Evolutionary conservation across 2,329 filamentous ascomycete genomes (phyloP).

Genomic region (Apiospora arundinis): DNA sequence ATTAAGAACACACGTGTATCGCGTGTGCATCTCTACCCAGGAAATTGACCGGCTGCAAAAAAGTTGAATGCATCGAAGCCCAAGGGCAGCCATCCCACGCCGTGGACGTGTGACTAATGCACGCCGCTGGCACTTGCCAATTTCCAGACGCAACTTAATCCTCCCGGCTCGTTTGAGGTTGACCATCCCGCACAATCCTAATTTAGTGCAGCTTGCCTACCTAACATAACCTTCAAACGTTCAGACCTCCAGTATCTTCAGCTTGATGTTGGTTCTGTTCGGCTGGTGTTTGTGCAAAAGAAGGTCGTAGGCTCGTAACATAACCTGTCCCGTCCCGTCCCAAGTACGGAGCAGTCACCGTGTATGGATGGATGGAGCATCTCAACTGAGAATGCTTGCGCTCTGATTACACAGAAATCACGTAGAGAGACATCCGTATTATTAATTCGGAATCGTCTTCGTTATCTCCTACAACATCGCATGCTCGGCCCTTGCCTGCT

Average conservation of each 20-base stretch:
- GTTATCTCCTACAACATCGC: constrained; percentile 6
- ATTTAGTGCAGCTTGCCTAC: not conserved
- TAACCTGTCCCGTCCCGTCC: no score
- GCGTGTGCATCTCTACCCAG: not conserved
- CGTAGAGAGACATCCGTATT: not conserved
- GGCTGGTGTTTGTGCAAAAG: no score
- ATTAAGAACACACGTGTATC: not conserved
- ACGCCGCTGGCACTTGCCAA: constrained; percentile 15
- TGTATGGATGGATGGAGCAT: no score
- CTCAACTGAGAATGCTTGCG: not conserved
- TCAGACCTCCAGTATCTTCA: no score
- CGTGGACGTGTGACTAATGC: not conserved
- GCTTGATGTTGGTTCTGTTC: no score
- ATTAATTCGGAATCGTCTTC: not conserved
- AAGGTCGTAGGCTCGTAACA: no score
- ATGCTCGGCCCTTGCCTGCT: no score
- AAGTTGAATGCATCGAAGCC: not conserved
- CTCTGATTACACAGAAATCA: not conserved
- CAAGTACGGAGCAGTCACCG: not conserved
- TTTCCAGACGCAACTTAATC: not conserved
- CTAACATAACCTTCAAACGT: not conserved
- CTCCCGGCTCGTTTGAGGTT: not conserved
- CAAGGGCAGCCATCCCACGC: not conserved
- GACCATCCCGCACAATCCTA: constrained; percentile 3
- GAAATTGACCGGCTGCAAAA: not conserved